Evolutionary conservation across 2,329 filamentous ascomycete genomes (phyloP), one percentile per base, ranked within the genome.

Genomic region (Eutypa lata): DNA sequence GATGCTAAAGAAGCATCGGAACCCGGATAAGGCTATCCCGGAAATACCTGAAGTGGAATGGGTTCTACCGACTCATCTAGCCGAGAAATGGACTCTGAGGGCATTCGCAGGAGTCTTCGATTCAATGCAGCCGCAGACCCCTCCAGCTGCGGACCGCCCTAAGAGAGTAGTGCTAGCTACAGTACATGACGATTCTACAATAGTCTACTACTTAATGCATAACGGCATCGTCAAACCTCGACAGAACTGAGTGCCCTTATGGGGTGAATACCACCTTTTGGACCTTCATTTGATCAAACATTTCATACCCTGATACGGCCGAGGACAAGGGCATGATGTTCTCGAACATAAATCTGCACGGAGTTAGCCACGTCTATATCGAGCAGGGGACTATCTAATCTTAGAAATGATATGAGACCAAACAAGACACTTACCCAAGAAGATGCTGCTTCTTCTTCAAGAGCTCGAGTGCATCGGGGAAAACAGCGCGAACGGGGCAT

Each of bases 211-310:
- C 66, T 80, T 92, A 57, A 83, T 93, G 68, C 89, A 93, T 63
- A 89, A 93, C 68, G 90, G 89, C n/a, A 84, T 92, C 58, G 88
- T 93, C 50, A 94, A 93, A 75, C 90, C 90, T 22, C 79, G 90
- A 53, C 90, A 93, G 69, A 94, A 94, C 68, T 93, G 73, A 79
- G 37, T 21, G 13, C 16, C 18, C 38, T 68, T 60, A 81, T 14
- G 75, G 77, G 55, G 77, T 79, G 64, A 90, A 90, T 16, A 90
- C 78, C 14, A 91, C 84, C 74, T 91, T 90, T 62, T 90, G 86
- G 19, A 80, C 86, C 70, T 86, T 82, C 81, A 87, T 88, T 57
- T 85, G 79, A 65, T 90, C 83, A 65, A 90, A 91, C 24, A 89
- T 71, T 8, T 86, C 80, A 64, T 90, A 91, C 42, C 83, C 88